A percentile compares a stretch with the other conserved stretches of the same genome.
phyloP scores from a whole-genome alignment of 1,284 basidiomycete genomes.

The Boletus semigastroideus region DNA sequence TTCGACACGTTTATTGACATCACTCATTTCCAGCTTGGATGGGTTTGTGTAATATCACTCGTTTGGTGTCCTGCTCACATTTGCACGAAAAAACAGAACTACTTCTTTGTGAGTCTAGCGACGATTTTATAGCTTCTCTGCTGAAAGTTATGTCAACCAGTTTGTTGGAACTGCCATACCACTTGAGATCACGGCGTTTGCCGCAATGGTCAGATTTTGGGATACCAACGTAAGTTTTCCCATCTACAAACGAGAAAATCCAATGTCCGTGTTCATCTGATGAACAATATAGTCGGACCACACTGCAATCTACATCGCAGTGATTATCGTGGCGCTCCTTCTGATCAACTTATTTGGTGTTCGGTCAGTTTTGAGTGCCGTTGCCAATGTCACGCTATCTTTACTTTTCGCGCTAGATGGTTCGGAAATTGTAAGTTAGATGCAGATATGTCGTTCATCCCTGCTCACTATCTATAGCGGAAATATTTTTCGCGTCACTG shows the following conservation, averaged over 20 bases:
- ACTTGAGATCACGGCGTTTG: constrained; percentile 75
- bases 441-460: background rate
- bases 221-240: constrained; percentile 49
- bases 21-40: no score
- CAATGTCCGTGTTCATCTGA: background rate
- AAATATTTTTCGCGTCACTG: constrained; percentile 22
- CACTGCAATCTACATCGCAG: constrained; percentile 61
- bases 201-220: constrained; percentile 79
- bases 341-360: constrained; percentile 79
- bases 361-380: constrained; percentile 32
- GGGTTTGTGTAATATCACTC: constrained; percentile 37
- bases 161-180: constrained; percentile 52
- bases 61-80: constrained; percentile 5
- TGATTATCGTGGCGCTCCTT: constrained; percentile 59
- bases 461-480: constrained; percentile 26
- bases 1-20: background rate
- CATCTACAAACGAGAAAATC: background rate
- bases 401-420: constrained; percentile 35
- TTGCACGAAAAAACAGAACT: constrained; percentile 18
- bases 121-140: background rate
- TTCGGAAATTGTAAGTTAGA: constrained; percentile 66
- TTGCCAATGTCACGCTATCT: background rate
- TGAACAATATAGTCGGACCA: constrained; percentile 43
- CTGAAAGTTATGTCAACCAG: constrained; percentile 29
- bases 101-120: constrained; percentile 19